Percentiles rank a stretch among this genome's conserved stretches.
Evolutionary conservation across 129 eudicot species (phyloP).

Genomic region (Ambrosia trifida): DNA sequence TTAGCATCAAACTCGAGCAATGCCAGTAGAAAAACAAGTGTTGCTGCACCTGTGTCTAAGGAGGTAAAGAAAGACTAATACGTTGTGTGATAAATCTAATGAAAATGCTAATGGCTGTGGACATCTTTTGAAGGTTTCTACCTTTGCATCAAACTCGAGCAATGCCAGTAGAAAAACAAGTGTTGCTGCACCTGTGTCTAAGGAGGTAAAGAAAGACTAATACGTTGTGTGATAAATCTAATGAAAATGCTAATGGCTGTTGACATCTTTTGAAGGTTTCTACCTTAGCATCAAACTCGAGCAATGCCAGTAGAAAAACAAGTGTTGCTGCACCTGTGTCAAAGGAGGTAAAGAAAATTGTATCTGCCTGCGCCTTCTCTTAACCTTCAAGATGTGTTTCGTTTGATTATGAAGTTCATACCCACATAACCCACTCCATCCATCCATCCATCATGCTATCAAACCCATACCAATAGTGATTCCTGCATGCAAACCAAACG

Average conservation of each 20-base stretch:
- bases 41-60: slow-evolving; percentile 21
- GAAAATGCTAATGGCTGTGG: slow-evolving; percentile 12
- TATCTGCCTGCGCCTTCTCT: neutral
- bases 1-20: slow-evolving; percentile 17
- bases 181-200: slow-evolving; percentile 19
- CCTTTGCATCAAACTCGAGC: slow-evolving; percentile 16
- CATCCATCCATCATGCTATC: neutral
- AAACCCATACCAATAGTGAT: neutral
- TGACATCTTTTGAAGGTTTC: slow-evolving; percentile 9
- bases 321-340: slow-evolving; percentile 20
- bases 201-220: slow-evolving; percentile 7
- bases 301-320: slow-evolving; percentile 17
- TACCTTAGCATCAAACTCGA: slow-evolving; percentile 13
- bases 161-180: slow-evolving; percentile 17
- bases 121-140: slow-evolving; percentile 12
- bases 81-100: neutral
- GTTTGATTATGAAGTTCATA: neutral
- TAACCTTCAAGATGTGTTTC: neutral
- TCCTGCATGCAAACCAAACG: neutral
- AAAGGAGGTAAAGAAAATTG: slow-evolving; percentile 15
- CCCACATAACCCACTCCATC: no score
- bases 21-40: slow-evolving; percentile 15
- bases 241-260: slow-evolving; percentile 13
- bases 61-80: slow-evolving; percentile 7
- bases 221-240: neutral